Conservation (phyloP, 2,329 filamentous ascomycete species). For the Akanthomyces dipterigenus region DNA sequence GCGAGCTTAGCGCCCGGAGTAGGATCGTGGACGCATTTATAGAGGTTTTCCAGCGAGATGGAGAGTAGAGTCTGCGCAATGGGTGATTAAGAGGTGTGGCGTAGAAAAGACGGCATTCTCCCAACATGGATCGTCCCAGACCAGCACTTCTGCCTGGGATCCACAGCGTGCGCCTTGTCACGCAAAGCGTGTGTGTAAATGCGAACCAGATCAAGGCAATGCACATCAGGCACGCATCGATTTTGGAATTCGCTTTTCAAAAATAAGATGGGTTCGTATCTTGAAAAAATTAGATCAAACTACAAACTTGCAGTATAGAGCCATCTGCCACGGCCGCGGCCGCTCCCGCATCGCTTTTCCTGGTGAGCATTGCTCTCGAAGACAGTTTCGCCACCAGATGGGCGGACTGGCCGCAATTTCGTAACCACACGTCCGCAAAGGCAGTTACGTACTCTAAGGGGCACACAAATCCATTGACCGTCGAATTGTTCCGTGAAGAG, state of each 20-base stretch:
- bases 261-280: too few relatives aligned
- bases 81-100: too few relatives aligned
- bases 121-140: background rate
- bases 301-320: background rate
- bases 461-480: too few relatives aligned
- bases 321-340: background rate
- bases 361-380: background rate
- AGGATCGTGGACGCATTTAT: background rate
- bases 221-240: background rate
- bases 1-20: background rate
- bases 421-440: background rate
- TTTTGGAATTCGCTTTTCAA: background rate
- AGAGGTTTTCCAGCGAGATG: background rate
- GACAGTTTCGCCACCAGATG: background rate
- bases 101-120: background rate
- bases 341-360: background rate
- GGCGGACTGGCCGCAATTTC: background rate
- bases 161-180: constrained; percentile 5
- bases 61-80: background rate
- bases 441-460: background rate
- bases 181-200: background rate
- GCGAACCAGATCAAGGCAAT: constrained; percentile 9
- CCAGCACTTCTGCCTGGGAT: constrained; percentile 11
- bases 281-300: background rate
- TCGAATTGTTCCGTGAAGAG: too few relatives aligned